Conservation (phyloP, 23 red algal species). For the Cyanidiococcus yangmingshanensis region DNA sequence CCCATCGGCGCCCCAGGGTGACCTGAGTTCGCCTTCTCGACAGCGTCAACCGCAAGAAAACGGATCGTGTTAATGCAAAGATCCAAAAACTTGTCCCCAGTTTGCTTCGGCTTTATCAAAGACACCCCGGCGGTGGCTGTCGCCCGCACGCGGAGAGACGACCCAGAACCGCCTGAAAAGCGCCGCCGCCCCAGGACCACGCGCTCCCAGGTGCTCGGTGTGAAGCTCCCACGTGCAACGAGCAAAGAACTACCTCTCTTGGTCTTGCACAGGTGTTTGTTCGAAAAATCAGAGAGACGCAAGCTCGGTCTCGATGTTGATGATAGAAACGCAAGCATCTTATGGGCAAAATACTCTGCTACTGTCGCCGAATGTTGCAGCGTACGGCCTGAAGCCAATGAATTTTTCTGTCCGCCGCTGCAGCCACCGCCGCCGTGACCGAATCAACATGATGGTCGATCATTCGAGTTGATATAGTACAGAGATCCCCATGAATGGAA, state of each 20-base stretch:
- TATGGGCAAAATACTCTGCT: too few relatives aligned
- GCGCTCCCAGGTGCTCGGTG: not conserved
- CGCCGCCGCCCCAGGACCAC: not conserved
- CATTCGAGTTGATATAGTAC: too few relatives aligned
- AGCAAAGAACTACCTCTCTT: not conserved
- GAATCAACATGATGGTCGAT: too few relatives aligned
- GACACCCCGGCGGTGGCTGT: not conserved
- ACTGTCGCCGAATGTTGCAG: too few relatives aligned
- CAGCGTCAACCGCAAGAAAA: conserved; percentile 78
- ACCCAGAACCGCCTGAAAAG: not conserved
- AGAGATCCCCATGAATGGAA: too few relatives aligned
- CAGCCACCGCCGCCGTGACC: too few relatives aligned
- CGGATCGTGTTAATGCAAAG: conserved; percentile 77
- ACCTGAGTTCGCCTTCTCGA: conserved; percentile 74
- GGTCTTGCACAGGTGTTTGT: not conserved
- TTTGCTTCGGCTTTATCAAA: conserved; percentile 40
- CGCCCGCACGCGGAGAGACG: not conserved
- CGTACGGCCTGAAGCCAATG: too few relatives aligned
- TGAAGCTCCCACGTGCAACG: not conserved
- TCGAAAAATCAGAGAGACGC: not conserved
- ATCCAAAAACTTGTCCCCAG: conserved; percentile 66
- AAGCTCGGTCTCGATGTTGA: not conserved
- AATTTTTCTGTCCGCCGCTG: too few relatives aligned
- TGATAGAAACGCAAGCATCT: not conserved
- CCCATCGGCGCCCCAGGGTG: conserved; percentile 91